Percentiles rank a stretch among this genome's conserved stretches.
Conservation (phyloP, 768 basidiomycete species). For the Podaxis pistillaris region DNA sequence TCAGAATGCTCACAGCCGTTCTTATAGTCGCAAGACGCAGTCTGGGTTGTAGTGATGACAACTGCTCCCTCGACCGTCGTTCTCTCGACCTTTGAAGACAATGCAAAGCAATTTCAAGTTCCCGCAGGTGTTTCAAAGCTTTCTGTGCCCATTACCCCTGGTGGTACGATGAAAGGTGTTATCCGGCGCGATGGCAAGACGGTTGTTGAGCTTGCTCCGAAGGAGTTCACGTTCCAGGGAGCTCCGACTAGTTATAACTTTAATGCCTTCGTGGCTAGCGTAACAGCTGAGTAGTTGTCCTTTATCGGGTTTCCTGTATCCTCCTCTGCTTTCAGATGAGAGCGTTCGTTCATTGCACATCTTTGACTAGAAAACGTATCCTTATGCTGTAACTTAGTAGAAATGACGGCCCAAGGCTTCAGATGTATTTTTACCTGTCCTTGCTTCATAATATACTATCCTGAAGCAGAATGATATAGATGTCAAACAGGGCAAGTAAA, state of each 20-base stretch:
- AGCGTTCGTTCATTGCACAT: slow-evolving; percentile 3
- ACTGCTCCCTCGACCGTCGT: slow-evolving; percentile 54
- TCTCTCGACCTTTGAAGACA: slow-evolving; percentile 46
- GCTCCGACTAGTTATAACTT: slow-evolving; percentile 64
- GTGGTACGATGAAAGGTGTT: slow-evolving; percentile 47
- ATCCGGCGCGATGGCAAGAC: slow-evolving; percentile 48
- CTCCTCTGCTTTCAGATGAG: background rate
- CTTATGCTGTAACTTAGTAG: background rate
- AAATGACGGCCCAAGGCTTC: background rate
- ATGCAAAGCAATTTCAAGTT: slow-evolving; percentile 46
- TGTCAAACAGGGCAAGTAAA: background rate
- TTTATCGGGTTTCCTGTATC: background rate
- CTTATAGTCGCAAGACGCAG: slow-evolving; percentile 52
- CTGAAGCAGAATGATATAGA: background rate
- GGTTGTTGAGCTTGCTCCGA: slow-evolving; percentile 47
- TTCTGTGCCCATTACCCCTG: slow-evolving; percentile 51
- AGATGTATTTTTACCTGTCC: background rate
- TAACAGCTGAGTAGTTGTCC: slow-evolving; percentile 22
- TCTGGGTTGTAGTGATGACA: slow-evolving; percentile 71
- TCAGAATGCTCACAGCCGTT: background rate
- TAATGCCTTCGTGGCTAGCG: slow-evolving; percentile 61
- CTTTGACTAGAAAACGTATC: background rate
- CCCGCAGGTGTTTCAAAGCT: slow-evolving; percentile 61
- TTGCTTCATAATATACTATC: background rate
- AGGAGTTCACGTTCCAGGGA: slow-evolving; percentile 51